phyloP scores from a whole-genome alignment of 2,329 filamentous ascomycete genomes.

The Talaromyces sp. region DNA sequence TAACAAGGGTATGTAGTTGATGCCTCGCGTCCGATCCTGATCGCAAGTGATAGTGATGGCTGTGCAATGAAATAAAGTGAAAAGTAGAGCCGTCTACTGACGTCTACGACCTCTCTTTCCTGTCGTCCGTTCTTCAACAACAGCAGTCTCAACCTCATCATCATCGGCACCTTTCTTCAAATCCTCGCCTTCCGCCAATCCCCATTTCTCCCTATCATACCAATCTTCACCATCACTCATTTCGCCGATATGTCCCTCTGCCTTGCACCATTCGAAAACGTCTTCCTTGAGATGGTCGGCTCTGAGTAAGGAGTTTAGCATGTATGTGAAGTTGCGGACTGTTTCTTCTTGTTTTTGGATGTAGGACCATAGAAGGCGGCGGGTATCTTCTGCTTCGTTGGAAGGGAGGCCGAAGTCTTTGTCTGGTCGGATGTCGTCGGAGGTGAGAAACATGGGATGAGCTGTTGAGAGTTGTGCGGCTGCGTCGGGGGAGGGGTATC shows the following conservation, averaged over 20 bases:
- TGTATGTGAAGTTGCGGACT: slow-evolving; percentile 53
- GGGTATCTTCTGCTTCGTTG: slow-evolving; percentile 60
- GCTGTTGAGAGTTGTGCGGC: slow-evolving; percentile 38
- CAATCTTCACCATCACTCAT: slow-evolving; percentile 67
- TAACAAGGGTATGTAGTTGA: slow-evolving; percentile 4
- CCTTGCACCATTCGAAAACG: slow-evolving; percentile 59
- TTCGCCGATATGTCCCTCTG: slow-evolving; percentile 61
- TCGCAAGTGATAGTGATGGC: not conserved
- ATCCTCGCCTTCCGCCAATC: slow-evolving; percentile 51
- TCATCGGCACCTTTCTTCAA: slow-evolving; percentile 59
- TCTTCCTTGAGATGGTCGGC: slow-evolving; percentile 59
- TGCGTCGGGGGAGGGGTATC: slow-evolving; percentile 27
- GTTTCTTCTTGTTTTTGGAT: slow-evolving; percentile 66
- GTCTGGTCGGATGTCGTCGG: slow-evolving; percentile 49
- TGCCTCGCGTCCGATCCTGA: not conserved
- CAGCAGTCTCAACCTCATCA: slow-evolving; percentile 55
- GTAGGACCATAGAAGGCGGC: slow-evolving; percentile 58
- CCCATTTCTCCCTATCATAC: slow-evolving; percentile 62
- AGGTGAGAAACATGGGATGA: slow-evolving; percentile 57
- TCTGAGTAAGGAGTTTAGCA: slow-evolving; percentile 55
- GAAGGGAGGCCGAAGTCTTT: slow-evolving; percentile 56
- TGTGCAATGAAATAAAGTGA: not conserved
- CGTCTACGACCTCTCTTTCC: slow-evolving; percentile 39
- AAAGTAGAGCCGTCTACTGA: slow-evolving; percentile 1
- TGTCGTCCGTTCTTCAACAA: slow-evolving; percentile 38